Evolutionary conservation across 2,329 filamentous ascomycete genomes (phyloP), one percentile per base, ranked within the genome.

Genomic region (Gliomastix tumulicola): DNA sequence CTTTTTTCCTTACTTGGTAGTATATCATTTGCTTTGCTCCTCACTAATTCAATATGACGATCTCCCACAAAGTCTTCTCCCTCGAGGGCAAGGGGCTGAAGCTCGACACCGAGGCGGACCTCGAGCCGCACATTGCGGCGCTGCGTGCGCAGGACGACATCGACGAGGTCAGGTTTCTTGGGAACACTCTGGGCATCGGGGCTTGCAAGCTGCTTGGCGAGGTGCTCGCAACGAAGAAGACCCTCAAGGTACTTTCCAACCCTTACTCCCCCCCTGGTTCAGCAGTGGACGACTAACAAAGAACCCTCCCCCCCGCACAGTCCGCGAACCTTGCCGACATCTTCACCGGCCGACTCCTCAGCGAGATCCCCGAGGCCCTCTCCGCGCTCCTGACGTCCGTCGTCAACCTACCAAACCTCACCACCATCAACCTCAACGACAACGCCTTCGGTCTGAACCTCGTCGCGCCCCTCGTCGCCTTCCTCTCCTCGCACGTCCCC

Each of bases 391-490:
- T 98, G 37, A 88, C 82, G 28, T 83, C 90, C 5, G 80, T 97
- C 30, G 79, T 96, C 39, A 84, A 88, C 54, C 82, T 94, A 37
- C 83, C 85, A 3, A 82, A 86, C 39, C 82, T 98, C 31, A 84
- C 85, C 59, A 96, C 89, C 21, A 76, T 98, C 63, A 94, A 97
- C 63, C 76, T 98, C 28, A 95, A 90, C 64, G 92, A 98, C 65
- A 98, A 98, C 63, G 92, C 92, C 32, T 98, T 98, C 54, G 92
- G 92, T 39, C 79, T 96, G 43, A 96, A 95, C 65, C 95, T 88
- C 13, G 85, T 94, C 60, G 88, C 87, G 23, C 92, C 90, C 9
- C 78, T 98, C 34, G 86, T 95, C 48, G 85, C 86, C 41, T 98
- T 98, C 67, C 79, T 98, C 43, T 82, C 85, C 38, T 75, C 82